A percentile compares a stretch with the other conserved stretches of the same genome.
These are phyloP conservation scores for Kurtzmaniella fragi DNA, from an alignment of 805 yeast genomes.

Conservation along the genomic window DNA sequence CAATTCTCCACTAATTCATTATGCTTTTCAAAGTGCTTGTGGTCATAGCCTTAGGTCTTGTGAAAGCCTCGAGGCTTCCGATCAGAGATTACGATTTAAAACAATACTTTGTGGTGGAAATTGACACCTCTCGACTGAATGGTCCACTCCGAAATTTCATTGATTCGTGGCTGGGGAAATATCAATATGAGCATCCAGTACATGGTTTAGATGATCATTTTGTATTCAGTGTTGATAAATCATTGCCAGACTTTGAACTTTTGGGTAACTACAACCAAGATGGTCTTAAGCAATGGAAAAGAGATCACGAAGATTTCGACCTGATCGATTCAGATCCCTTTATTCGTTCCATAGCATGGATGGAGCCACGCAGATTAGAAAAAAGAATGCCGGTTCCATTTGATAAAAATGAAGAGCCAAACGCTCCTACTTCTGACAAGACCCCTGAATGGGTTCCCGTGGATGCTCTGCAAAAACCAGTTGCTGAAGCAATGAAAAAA, in stretches of 20 bases:
- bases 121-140: constrained; percentile 25
- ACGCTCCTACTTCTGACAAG: neutral
- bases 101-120: constrained; percentile 62
- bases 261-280: constrained; percentile 31
- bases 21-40: neutral
- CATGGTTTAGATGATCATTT: constrained; percentile 58
- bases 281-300: constrained; percentile 15
- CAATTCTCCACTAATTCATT: too few species aligned
- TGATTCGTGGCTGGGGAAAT: constrained; percentile 28
- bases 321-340: constrained; percentile 19
- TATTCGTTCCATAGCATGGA: constrained; percentile 47
- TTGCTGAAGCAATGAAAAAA: constrained; percentile 43
- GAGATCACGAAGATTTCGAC: constrained; percentile 23
- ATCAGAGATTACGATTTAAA: constrained; percentile 42
- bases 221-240: constrained; percentile 56
- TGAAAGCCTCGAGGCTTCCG: constrained; percentile 8
- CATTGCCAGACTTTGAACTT: constrained; percentile 24
- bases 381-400: constrained; percentile 56
- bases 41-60: neutral
- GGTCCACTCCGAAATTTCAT: constrained; percentile 31
- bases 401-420: constrained; percentile 3
- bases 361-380: constrained; percentile 48
- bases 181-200: constrained; percentile 56
- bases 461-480: constrained; percentile 49
- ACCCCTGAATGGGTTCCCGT: constrained; percentile 14